A percentile compares a stretch with the other conserved stretches of the same genome.
Conservation (phyloP, 441 rosid genomes). For the Lepidium campestre region DNA sequence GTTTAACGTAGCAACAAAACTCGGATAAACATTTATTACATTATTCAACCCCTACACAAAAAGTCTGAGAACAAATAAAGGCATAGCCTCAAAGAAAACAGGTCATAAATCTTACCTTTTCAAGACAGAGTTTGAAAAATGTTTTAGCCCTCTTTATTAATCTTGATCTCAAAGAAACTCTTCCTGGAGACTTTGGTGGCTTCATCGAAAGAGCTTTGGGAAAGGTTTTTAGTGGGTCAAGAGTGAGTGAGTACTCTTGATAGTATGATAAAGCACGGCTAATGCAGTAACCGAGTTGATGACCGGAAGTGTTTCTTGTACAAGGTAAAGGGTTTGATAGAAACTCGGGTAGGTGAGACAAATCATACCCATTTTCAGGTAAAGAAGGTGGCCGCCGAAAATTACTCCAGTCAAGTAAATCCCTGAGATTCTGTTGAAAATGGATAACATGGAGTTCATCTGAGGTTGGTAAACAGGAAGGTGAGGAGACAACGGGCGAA, state of each 20-base stretch:
- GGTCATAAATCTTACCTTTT: background rate
- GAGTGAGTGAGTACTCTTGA: constrained; percentile 29
- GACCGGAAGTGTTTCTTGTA: constrained; percentile 26
- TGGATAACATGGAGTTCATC: constrained; percentile 32
- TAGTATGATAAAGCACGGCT: constrained; percentile 26
- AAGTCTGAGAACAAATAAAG: constrained; percentile 4
- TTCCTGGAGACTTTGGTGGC: background rate
- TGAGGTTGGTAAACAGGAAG: constrained; percentile 33
- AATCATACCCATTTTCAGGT: constrained; percentile 33
- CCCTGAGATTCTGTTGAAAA: constrained; percentile 34
- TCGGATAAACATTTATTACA: constrained; percentile 4
- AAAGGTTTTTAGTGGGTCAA: constrained; percentile 15
- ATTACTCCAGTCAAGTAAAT: constrained; percentile 29
- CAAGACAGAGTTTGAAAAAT: constrained; percentile 13
- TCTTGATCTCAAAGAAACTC: constrained; percentile 12
- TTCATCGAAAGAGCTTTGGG: constrained; percentile 5
- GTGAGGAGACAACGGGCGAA: constrained; percentile 29
- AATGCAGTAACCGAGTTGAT: constrained; percentile 29
- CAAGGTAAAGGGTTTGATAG: constrained; percentile 28
- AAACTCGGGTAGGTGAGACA: constrained; percentile 31
- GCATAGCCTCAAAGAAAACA: background rate
- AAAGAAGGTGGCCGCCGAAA: constrained; percentile 25
- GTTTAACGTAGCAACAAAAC: background rate
- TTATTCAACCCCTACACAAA: background rate
- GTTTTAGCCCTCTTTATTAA: constrained; percentile 18